Conservation (phyloP, 352 stramenopile genomes). For the Blastocystis sp. region DNA sequence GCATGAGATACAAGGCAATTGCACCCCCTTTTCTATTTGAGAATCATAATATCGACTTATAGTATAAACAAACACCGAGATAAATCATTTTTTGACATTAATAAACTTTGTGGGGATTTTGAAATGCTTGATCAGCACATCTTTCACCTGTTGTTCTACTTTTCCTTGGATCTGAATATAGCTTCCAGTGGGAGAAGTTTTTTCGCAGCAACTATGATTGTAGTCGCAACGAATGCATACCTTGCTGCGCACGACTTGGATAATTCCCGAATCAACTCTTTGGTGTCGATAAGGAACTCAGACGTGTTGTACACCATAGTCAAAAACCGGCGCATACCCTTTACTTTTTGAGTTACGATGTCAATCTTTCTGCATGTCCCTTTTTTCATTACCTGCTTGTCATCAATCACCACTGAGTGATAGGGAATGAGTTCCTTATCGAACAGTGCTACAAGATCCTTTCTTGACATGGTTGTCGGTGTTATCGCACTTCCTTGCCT, state of each 20-base stretch:
- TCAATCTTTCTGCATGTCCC: neutral
- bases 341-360: conserved; percentile 35
- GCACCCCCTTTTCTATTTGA: neutral
- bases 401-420: neutral
- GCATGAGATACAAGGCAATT: neutral
- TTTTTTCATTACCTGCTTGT: conserved; percentile 22
- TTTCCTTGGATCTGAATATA: conserved; percentile 36
- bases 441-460: neutral
- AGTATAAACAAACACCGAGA: neutral
- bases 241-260: conserved; percentile 17
- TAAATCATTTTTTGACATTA: neutral
- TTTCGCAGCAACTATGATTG: neutral
- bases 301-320: conserved; percentile 1
- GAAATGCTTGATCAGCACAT: conserved; percentile 48
- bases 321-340: neutral
- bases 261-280: neutral
- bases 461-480: neutral
- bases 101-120: conserved; percentile 40
- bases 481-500: neutral
- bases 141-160: neutral
- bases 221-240: neutral
- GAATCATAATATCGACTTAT: neutral
- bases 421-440: conserved; percentile 36
- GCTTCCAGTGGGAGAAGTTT: neutral
- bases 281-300: neutral